Conservation (phyloP, 2,329 filamentous ascomycete genomes). For the Macroventuria anomochaeta region DNA sequence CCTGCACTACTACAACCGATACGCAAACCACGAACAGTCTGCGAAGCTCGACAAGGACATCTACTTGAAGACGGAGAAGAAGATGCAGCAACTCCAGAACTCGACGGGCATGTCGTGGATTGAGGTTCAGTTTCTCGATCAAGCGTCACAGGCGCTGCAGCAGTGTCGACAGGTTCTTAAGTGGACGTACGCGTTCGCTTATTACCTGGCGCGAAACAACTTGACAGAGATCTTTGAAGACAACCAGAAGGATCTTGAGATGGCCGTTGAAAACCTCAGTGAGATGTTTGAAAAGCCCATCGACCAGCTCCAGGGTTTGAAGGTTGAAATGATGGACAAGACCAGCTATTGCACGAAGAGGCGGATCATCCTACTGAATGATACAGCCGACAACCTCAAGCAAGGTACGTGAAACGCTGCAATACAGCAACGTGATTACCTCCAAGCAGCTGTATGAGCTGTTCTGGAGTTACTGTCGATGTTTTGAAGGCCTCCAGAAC, state of each 20-base stretch:
- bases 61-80: conserved; percentile 95
- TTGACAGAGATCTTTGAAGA: conserved; percentile 97
- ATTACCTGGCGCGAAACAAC: conserved; percentile 95
- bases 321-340: conserved; percentile 98
- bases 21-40: conserved; percentile 98
- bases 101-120: conserved; percentile 98
- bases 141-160: conserved; percentile 90
- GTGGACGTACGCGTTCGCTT: conserved; percentile 99
- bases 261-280: conserved; percentile 95
- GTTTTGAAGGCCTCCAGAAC: not conserved
- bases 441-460: not conserved
- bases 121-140: conserved; percentile 95
- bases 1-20: conserved; percentile 97
- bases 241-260: conserved; percentile 96
- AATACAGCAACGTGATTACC: not conserved
- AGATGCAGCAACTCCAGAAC: conserved; percentile 96
- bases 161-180: conserved; percentile 98
- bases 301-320: conserved; percentile 81
- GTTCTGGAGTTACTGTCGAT: not conserved
- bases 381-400: conserved; percentile 91
- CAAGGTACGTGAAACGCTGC: conserved; percentile 66
- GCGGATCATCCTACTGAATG: conserved; percentile 84
- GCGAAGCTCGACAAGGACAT: conserved; percentile 96
- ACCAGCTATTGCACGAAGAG: conserved; percentile 96
- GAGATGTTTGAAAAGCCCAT: conserved; percentile 99